Evolutionary conservation across 495 filamentous ascomycete genomes (phyloP).

Genomic region (Glarea lozoyensis): DNA sequence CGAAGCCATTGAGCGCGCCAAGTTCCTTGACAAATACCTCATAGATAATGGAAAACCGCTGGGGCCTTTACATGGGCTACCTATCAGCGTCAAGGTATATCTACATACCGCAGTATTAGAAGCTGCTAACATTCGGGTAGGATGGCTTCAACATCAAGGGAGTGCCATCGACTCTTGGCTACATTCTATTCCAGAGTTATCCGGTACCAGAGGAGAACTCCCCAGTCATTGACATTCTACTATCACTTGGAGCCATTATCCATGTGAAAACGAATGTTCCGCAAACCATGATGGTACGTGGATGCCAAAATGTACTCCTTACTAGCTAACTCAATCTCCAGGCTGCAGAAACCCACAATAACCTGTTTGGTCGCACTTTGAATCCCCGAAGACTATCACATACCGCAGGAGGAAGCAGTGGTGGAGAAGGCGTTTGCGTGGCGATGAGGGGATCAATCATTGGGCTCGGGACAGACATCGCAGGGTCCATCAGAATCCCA

Average conservation of each 20-base stretch:
- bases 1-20: constrained; percentile 48
- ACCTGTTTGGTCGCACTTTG: constrained; percentile 54
- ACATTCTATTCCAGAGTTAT: constrained; percentile 44
- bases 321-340: too few species aligned
- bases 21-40: constrained; percentile 42
- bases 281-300: constrained; percentile 48
- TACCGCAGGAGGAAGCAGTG: constrained; percentile 54
- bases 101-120: constrained; percentile 54
- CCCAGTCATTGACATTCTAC: constrained; percentile 37
- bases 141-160: too few species aligned
- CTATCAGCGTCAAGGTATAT: constrained; percentile 56
- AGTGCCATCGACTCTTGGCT: too few species aligned
- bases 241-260: constrained; percentile 41
- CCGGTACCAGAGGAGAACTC: constrained; percentile 39
- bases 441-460: constrained; percentile 33
- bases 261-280: constrained; percentile 59
- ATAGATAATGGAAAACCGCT: constrained; percentile 35
- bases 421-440: constrained; percentile 46
- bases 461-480: constrained; percentile 59
- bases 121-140: too few species aligned
- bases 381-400: constrained; percentile 53
- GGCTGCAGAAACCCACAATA: constrained; percentile 48
- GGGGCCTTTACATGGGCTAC: constrained; percentile 61
- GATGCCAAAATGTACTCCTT: too few species aligned
- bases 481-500: constrained; percentile 55